A percentile compares a stretch with the other conserved stretches of the same genome.
phyloP scores from a whole-genome alignment of 225 moss, liverwort and hornwort species.

The Marchantia paleacea region DNA sequence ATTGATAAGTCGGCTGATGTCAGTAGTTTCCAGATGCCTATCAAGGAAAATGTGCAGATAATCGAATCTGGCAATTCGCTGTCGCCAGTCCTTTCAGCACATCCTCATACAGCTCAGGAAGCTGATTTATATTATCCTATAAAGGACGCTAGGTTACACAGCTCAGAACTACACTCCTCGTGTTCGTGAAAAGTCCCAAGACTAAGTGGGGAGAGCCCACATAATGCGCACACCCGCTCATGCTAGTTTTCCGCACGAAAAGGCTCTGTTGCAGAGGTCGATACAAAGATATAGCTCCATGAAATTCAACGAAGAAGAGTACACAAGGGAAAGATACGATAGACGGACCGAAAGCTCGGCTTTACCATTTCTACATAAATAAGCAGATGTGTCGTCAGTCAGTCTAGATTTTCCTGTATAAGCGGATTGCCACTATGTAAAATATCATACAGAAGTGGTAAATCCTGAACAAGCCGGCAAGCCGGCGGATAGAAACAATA shows the following conservation, averaged over 20 bases:
- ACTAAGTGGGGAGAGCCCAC: not conserved
- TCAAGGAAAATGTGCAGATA: not conserved
- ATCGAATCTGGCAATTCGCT: not conserved
- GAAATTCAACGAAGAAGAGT: slow-evolving; percentile 5
- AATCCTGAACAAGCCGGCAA: slow-evolving; percentile 9
- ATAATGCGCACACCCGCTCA: not conserved
- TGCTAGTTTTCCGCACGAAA: not conserved
- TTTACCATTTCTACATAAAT: slow-evolving; percentile 18
- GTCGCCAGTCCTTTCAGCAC: not conserved
- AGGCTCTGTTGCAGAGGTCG: not conserved
- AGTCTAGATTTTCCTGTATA: slow-evolving; percentile 17
- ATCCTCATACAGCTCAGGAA: not conserved
- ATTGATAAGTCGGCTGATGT: too few species aligned
- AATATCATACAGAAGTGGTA: slow-evolving; percentile 18
- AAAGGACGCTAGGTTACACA: not conserved
- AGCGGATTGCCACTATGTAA: slow-evolving; percentile 11
- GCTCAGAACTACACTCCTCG: not conserved
- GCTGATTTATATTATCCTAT: not conserved
- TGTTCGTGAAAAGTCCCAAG: not conserved
- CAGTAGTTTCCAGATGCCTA: too few species aligned
- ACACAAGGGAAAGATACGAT: not conserved
- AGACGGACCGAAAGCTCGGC: slow-evolving; percentile 2
- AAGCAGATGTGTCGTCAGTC: slow-evolving; percentile 9
- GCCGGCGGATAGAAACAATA: slow-evolving; percentile 2
- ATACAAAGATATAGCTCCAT: slow-evolving; percentile 9